Percentiles rank a stretch among this genome's conserved stretches.
phyloP scores from a whole-genome alignment of 2,329 filamentous ascomycete species.

The Clarireedia hainanense region DNA sequence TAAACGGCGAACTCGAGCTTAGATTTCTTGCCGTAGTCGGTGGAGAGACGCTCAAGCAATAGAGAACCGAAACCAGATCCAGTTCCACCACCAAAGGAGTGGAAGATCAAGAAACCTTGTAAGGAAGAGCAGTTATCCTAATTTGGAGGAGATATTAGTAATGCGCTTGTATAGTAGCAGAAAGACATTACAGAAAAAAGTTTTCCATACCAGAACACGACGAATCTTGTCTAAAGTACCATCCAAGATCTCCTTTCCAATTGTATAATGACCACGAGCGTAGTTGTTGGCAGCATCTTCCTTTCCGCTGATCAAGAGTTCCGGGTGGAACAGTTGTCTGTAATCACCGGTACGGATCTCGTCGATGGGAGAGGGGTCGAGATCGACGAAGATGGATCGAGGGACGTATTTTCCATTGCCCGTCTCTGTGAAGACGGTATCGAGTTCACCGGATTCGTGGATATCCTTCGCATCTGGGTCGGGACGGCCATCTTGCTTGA shows the following conservation, averaged over 20 bases:
- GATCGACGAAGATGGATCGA: slow-evolving; percentile 58
- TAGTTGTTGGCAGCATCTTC: slow-evolving; percentile 66
- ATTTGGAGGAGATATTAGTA: slow-evolving; percentile 2
- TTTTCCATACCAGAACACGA: slow-evolving; percentile 46
- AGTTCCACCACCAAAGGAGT: slow-evolving; percentile 61
- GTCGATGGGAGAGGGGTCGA: slow-evolving; percentile 60
- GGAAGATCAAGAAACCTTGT: slow-evolving; percentile 61
- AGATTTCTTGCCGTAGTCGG: slow-evolving; percentile 60
- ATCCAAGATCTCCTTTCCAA: slow-evolving; percentile 60
- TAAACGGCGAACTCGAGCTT: slow-evolving; percentile 62
- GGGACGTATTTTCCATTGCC: slow-evolving; percentile 59
- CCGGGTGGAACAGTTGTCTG: slow-evolving; percentile 57
- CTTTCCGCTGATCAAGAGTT: slow-evolving; percentile 59
- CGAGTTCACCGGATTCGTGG: slow-evolving; percentile 48
- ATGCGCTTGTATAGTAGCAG: not conserved
- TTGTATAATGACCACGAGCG: slow-evolving; percentile 61
- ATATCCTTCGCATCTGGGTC: slow-evolving; percentile 46
- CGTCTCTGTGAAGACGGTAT: slow-evolving; percentile 62
- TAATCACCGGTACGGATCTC: slow-evolving; percentile 58
- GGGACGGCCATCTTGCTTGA: slow-evolving; percentile 50
- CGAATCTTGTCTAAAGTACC: slow-evolving; percentile 56
- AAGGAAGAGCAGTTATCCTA: slow-evolving; percentile 58
- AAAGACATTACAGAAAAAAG: not conserved
- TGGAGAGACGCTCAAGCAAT: slow-evolving; percentile 54
- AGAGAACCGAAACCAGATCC: slow-evolving; percentile 60